Base-by-base conservation (phyloP, 495 filamentous ascomycete genomes). In the Immersiella caudata region DNA sequence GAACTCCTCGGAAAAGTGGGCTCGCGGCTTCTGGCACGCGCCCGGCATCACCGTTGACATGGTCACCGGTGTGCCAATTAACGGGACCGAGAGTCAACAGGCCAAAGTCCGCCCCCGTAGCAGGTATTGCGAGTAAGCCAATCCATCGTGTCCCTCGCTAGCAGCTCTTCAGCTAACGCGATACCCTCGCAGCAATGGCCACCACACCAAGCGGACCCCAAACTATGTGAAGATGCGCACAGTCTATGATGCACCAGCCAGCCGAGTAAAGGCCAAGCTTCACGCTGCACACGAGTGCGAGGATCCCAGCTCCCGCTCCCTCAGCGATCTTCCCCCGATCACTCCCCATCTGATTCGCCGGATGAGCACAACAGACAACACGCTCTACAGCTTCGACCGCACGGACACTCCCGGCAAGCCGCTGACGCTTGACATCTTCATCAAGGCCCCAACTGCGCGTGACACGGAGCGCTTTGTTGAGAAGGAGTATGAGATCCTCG, bases 401-500 rank as follows among this genome's bases (percentile, higher is more conserved):
- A 33, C 67, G 56, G 78, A 81, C 49, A 76, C 75, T 6, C 80
- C 81, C 0, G 74, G 73, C 18, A 69, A 66, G 46, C 76, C 81
- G 4, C 55, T 82, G 11, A 71, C 78, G 22, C 76, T 83, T 12
- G 81, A 81, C 22, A 72, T 76, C 54, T 83, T 82, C 58, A 74
- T 83, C 64, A 83, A 81, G 76, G 60, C 73, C 26, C 61, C 61
- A 0, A 75, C 75, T 22, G 71, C 70, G 11, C 74, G 76, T 29
- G 81, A 78, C 36, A 83, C 78, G 49, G 81, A 83, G 73, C 74
- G 72, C 50, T 73, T 82, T n/a, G 78, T 83, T 22, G 79, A 80
- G 72, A 78, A 78, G 70, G 81, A 83, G 70, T 83, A 82, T 60
- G 81, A 82, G 71, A 78, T 83, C 49, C 60, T 83, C 11, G 80